phyloP scores from a whole-genome alignment of 106 monocot genomes.

The Platanthera guangdongensis region DNA sequence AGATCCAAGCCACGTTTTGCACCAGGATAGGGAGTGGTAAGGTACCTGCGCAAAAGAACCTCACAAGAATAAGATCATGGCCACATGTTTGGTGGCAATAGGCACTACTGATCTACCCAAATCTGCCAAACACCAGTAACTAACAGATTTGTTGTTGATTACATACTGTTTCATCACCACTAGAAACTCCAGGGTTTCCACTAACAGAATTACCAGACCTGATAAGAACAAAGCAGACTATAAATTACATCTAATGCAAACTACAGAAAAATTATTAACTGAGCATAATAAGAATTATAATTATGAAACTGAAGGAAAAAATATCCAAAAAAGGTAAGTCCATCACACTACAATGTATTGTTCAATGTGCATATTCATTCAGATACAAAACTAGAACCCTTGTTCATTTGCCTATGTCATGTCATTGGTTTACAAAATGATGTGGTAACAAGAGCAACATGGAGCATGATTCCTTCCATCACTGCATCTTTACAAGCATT shows the following conservation, averaged over 20 bases:
- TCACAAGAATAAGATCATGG: conserved; percentile 9
- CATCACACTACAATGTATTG: neutral
- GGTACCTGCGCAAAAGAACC: conserved; percentile 49
- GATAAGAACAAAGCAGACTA: conserved; percentile 13
- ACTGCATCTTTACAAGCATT: no score
- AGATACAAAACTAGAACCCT: neutral
- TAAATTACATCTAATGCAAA: neutral
- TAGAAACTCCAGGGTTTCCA: conserved; percentile 62
- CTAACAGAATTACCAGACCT: conserved; percentile 86
- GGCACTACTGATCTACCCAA: neutral
- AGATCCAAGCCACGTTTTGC: conserved; percentile 93
- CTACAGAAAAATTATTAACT: neutral
- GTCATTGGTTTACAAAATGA: neutral
- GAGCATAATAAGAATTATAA: neutral
- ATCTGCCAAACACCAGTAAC: neutral
- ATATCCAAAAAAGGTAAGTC: neutral
- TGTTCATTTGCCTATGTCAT: neutral
- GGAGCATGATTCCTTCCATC: no score
- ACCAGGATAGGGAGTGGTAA: conserved; percentile 95
- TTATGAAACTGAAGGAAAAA: neutral
- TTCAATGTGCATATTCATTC: neutral
- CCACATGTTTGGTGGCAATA: neutral
- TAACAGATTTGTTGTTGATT: neutral
- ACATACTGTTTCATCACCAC: conserved; percentile 92
- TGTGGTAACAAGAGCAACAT: no score